phyloP scores from a whole-genome alignment of 1,139 yeast genomes.

The Kurtzmaniella quercitrusa region DNA sequence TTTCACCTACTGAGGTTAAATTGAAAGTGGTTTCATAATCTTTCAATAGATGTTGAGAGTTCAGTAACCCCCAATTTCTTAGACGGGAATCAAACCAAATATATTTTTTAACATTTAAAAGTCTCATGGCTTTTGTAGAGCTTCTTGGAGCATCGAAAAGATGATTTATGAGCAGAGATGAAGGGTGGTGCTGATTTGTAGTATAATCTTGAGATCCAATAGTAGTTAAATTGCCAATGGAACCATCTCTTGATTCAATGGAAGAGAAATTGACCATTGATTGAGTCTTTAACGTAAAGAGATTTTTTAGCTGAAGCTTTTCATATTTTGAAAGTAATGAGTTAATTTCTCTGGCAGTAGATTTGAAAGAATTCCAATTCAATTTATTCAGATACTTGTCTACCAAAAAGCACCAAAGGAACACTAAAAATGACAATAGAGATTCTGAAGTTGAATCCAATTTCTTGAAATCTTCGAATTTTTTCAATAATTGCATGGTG shows the following conservation, averaged over 20 bases:
- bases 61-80: conserved; percentile 19
- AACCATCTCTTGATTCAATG: background rate
- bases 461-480: background rate
- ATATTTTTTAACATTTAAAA: conserved; percentile 20
- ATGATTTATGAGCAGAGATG: background rate
- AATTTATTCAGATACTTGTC: background rate
- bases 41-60: conserved; percentile 11
- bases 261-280: background rate
- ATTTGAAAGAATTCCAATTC: background rate
- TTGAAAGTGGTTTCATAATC: conserved; percentile 13
- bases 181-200: background rate
- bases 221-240: background rate
- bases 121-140: conserved; percentile 6
- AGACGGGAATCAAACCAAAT: conserved; percentile 28
- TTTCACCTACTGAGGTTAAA: background rate
- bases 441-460: conserved; percentile 6
- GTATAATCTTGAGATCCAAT: background rate
- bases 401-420: conserved; percentile 9
- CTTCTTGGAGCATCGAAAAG: conserved; percentile 5
- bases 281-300: background rate
- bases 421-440: conserved; percentile 6
- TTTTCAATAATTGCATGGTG: conserved; percentile 1
- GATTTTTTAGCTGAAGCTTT: background rate
- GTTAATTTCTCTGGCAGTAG: background rate
- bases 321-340: background rate